A percentile compares a stretch with the other conserved stretches of the same genome.
Evolutionary conservation across 192 early-diverging fungal genomes (phyloP).

Genomic region (Haplosporangium gracile): DNA sequence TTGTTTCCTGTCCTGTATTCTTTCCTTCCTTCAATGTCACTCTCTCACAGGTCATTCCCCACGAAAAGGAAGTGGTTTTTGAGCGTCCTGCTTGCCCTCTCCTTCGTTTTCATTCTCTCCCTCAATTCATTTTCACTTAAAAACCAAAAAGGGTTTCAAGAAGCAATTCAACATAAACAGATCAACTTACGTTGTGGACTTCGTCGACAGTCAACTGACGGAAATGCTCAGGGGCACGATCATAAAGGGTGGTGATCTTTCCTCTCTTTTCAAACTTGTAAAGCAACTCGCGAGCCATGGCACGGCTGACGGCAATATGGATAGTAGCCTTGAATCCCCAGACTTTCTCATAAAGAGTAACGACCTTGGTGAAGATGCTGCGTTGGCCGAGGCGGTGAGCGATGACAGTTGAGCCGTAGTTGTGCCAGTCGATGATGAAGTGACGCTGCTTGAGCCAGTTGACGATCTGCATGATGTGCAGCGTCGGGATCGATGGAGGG

Average conservation of each 20-base stretch:
- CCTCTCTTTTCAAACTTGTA: slow-evolving; percentile 75
- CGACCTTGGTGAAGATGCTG: slow-evolving; percentile 54
- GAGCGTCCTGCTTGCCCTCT: too few relatives aligned
- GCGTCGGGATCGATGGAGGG: slow-evolving; percentile 94
- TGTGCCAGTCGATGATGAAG: slow-evolving; percentile 98
- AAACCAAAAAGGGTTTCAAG: not conserved
- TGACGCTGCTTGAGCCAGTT: slow-evolving; percentile 72
- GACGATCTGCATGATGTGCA: slow-evolving; percentile 80
- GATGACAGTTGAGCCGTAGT: slow-evolving; percentile 93
- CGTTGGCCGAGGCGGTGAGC: slow-evolving; percentile 73
- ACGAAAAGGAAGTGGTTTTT: too few relatives aligned
- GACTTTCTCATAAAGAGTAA: slow-evolving; percentile 67
- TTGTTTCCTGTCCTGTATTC: too few relatives aligned
- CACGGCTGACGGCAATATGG: slow-evolving; percentile 89
- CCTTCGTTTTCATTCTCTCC: not conserved
- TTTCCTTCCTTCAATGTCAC: not conserved
- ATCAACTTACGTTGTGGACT: slow-evolving; percentile 69
- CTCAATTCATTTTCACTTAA: not conserved
- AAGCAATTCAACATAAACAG: not conserved
- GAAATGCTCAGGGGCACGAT: slow-evolving; percentile 87
- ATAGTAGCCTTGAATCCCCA: slow-evolving; percentile 78
- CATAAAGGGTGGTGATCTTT: slow-evolving; percentile 81
- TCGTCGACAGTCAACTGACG: slow-evolving; percentile 69
- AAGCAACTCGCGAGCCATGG: slow-evolving; percentile 80
- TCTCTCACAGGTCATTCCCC: too few relatives aligned